These are phyloP conservation scores for Toxoplasma gondii DNA, from an alignment of 169 alveolate species.

Conservation along the genomic window DNA sequence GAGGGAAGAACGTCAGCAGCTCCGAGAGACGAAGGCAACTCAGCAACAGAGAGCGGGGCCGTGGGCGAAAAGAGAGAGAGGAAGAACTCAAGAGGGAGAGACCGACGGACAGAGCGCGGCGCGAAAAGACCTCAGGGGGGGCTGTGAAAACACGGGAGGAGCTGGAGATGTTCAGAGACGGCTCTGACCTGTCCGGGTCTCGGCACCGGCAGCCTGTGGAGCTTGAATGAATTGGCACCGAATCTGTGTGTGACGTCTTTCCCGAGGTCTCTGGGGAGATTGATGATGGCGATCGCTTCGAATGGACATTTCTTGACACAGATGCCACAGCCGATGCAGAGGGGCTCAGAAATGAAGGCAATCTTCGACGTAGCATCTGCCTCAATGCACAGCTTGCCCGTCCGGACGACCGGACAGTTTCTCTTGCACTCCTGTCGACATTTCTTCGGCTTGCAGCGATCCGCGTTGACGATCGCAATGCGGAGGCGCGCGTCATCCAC, in stretches of 20 bases:
- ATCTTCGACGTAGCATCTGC: conserved; percentile 94
- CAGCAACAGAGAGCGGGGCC: not conserved
- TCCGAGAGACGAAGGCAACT: not conserved
- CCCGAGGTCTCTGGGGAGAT: conserved; percentile 97
- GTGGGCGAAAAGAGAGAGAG: not conserved
- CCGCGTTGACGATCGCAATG: conserved; percentile 97
- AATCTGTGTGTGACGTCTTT: conserved; percentile 94
- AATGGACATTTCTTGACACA: conserved; percentile 99
- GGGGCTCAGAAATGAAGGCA: conserved; percentile 96
- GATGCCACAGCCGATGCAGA: conserved; percentile 99
- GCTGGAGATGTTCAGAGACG: too few species aligned
- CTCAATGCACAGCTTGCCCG: conserved; percentile 97
- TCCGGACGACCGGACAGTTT: conserved; percentile 91
- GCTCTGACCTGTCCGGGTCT: conserved; percentile 94
- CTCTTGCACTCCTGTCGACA: conserved; percentile 92
- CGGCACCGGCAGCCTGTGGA: conserved; percentile 99
- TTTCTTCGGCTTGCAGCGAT: conserved; percentile 98
- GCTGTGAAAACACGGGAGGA: too few species aligned
- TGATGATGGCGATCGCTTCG: conserved; percentile 97
- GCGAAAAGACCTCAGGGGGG: too few species aligned
- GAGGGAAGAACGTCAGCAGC: too few species aligned
- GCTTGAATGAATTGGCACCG: conserved; percentile 98
- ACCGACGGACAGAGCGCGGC: too few species aligned
- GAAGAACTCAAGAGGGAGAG: not conserved
- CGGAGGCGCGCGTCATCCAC: conserved; percentile 93